These are phyloP conservation scores for Simmondsia chinensis DNA, from an alignment of 148 eudicot genomes.

Conservation along the genomic window DNA sequence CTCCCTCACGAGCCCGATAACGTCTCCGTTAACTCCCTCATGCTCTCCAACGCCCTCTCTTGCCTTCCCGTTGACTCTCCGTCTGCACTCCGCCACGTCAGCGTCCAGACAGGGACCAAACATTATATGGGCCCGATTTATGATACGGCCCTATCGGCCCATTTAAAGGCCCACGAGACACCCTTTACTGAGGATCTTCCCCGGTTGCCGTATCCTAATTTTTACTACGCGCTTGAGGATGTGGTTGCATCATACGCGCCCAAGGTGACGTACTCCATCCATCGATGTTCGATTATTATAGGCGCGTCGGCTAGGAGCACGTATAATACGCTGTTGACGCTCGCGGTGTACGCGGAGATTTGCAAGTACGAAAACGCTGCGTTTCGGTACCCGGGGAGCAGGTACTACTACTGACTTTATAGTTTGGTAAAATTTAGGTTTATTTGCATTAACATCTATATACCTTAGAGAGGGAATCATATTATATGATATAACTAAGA, in stretches of 20 bases:
- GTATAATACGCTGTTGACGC: conserved; percentile 21
- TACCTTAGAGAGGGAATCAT: no score
- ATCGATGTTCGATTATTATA: conserved; percentile 24
- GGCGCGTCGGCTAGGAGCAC: conserved; percentile 37
- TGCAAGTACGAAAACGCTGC: conserved; percentile 25
- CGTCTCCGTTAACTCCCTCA: conserved; percentile 12
- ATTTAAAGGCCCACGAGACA: conserved; percentile 14
- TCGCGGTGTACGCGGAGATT: conserved; percentile 30
- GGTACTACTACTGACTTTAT: no score
- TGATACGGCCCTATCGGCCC: background rate
- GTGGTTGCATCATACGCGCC: conserved; percentile 11
- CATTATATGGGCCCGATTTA: conserved; percentile 30
- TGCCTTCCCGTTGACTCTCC: background rate
- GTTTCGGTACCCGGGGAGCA: conserved; percentile 24
- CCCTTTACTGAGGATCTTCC: conserved; percentile 30
- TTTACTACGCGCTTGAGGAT: conserved; percentile 37
- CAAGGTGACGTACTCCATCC: conserved; percentile 23
- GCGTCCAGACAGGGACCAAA: conserved; percentile 30
- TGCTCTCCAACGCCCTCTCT: conserved; percentile 34
- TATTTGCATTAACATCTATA: no score
- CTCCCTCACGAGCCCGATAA: conserved; percentile 10
- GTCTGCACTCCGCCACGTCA: conserved; percentile 21
- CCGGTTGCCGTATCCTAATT: conserved; percentile 23
- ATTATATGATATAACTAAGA: no score
- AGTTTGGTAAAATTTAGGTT: no score